Base-by-base conservation (phyloP, 2,329 filamentous ascomycete genomes). In the Phialocephala sp. region DNA sequence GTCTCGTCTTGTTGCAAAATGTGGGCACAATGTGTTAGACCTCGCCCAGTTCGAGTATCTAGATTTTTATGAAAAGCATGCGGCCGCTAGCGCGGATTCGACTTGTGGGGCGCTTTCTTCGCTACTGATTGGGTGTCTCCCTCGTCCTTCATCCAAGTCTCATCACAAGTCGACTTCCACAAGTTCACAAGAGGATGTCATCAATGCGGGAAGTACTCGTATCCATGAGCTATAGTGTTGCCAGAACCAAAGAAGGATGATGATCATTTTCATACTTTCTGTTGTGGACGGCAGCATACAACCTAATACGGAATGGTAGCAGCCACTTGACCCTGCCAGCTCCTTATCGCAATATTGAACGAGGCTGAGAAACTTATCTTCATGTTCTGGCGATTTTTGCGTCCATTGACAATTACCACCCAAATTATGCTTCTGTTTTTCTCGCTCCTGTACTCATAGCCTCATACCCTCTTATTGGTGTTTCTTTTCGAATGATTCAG, bases 41-140 rank as follows among this genome's bases (percentile, higher is more conserved):
- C 27, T 32, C 6, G 27, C 6, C 27, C 27, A 32, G 27, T 6
- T 41, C 37, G 37, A 22, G 11, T 32, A 18, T 18, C 15, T 27
- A 32, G 5, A 27, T 15, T 54, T 27, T 54, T 15, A 24, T 14
- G 50, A 35, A 35, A 35, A 8, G 35, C n/a, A 14, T 32, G 50
- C 50, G 50, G 50, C 11, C 50, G 50, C 50, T 54, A 54, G 50
- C 50, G 50, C 14, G 18, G 8, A n/a, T 24, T n/a, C 8, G 45
- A n/a, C n/a, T 45, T n/a, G 8, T 12, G 18, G 43, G 18, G 15
- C 15, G 3, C 18, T 45, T 50, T 41, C 9, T 24, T 50, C 20
- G 45, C 45, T 50, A 11, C 41, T 50, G n/a, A 24, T 50, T 24
- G 45, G 45, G 8, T 11, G 11, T 50, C 20, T n/a, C n/a, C 5